Conservation (phyloP, 2,329 filamentous ascomycete genomes). For the Scedosporium minutisporum region DNA sequence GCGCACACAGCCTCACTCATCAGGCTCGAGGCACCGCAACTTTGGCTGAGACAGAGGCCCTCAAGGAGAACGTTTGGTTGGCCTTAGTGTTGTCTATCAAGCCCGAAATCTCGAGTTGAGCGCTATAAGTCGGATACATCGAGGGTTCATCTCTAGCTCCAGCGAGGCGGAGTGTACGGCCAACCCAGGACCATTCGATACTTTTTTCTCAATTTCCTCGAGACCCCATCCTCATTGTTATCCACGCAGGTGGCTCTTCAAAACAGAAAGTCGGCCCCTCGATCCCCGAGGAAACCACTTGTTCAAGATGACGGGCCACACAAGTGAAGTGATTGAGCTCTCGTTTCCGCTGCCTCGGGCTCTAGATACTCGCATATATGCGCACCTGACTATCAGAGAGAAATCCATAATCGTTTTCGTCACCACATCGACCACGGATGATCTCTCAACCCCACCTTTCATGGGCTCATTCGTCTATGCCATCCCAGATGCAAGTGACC, state of each 20-base stretch:
- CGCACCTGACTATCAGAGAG: conserved; percentile 47
- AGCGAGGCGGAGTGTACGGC: no score
- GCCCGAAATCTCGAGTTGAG: no score
- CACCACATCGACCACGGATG: conserved; percentile 46
- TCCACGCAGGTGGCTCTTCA: not conserved
- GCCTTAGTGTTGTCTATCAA: no score
- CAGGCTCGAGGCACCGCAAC: no score
- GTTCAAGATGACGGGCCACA: not conserved
- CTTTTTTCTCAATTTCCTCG: no score
- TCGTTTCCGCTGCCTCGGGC: conserved; percentile 52
- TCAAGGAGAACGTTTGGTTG: no score
- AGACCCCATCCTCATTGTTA: no score
- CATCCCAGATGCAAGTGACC: conserved; percentile 65
- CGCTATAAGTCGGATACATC: no score
- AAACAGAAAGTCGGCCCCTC: not conserved
- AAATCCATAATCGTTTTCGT: conserved; percentile 53
- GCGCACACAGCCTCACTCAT: no score
- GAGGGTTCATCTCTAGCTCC: no score
- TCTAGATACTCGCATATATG: conserved; percentile 50
- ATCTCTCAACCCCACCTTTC: conserved; percentile 37
- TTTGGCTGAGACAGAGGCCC: no score
- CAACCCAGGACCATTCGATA: no score
- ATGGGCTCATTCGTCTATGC: conserved; percentile 92
- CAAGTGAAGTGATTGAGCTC: conserved; percentile 27
- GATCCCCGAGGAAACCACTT: not conserved